A percentile compares a stretch with the other conserved stretches of the same genome.
These are phyloP conservation scores for Mycena leptocephala DNA, from an alignment of 768 basidiomycete genomes.

Conservation along the genomic window DNA sequence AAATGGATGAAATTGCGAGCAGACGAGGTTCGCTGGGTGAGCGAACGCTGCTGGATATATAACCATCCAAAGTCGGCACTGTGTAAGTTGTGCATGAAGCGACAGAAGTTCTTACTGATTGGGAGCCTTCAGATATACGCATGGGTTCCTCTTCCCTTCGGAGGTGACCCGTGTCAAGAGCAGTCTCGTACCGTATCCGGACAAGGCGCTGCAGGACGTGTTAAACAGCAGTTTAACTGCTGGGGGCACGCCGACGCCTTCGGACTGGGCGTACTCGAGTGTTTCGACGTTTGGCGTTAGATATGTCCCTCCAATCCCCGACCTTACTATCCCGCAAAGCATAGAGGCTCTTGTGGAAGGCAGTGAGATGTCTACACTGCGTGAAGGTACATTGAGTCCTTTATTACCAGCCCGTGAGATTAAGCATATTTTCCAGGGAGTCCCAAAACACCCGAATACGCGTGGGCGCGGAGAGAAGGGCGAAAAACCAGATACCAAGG, in stretches of 20 bases:
- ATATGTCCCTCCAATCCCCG: slow-evolving; percentile 79
- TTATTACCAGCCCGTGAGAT: background rate
- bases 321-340: slow-evolving; percentile 78
- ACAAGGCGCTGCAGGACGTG: slow-evolving; percentile 57
- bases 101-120: slow-evolving; percentile 14
- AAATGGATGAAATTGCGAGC: slow-evolving; percentile 92
- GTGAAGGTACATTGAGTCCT: slow-evolving; percentile 65
- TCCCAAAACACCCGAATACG: slow-evolving; percentile 72
- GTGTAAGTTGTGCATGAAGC: slow-evolving; percentile 71
- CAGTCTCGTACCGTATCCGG: slow-evolving; percentile 68
- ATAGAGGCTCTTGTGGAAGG: slow-evolving; percentile 96
- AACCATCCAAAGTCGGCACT: slow-evolving; percentile 95
- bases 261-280: slow-evolving; percentile 83
- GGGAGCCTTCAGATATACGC: slow-evolving; percentile 77
- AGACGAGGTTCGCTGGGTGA: slow-evolving; percentile 87
- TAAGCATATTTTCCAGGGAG: slow-evolving; percentile 58
- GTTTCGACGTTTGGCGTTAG: slow-evolving; percentile 89
- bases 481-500: slow-evolving; percentile 74
- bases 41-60: slow-evolving; percentile 98
- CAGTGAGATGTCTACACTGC: slow-evolving; percentile 83
- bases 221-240: slow-evolving; percentile 44
- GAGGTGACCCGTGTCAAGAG: slow-evolving; percentile 81
- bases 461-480: slow-evolving; percentile 85
- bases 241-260: slow-evolving; percentile 61
- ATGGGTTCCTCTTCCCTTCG: slow-evolving; percentile 96